These are phyloP conservation scores for Phytophthora constricta DNA, from an alignment of 352 stramenopile species.

Conservation along the genomic window DNA sequence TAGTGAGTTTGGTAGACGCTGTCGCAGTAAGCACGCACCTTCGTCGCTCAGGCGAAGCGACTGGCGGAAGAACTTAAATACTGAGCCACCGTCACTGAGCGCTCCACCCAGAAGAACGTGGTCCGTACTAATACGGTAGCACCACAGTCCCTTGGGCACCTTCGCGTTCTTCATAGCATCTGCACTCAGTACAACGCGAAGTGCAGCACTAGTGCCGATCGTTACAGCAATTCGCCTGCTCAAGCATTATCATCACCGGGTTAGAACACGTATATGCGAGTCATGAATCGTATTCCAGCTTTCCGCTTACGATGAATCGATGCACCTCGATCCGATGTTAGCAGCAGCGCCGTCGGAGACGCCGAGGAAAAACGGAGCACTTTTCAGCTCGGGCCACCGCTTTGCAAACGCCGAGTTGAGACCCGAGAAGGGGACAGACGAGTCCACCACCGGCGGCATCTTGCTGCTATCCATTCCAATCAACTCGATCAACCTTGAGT, in stretches of 20 bases:
- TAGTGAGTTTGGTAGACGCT: no score
- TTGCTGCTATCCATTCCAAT: conserved; percentile 73
- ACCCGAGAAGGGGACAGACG: conserved; percentile 63
- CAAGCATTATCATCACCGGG: neutral
- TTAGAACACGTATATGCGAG: neutral
- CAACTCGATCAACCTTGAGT: conserved; percentile 79
- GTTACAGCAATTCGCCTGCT: conserved; percentile 91
- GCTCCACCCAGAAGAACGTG: conserved; percentile 93
- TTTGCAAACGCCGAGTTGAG: conserved; percentile 60
- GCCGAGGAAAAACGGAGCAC: conserved; percentile 87
- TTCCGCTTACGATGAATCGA: conserved; percentile 62
- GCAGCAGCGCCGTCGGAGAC: conserved; percentile 94
- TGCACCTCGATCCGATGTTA: conserved; percentile 95
- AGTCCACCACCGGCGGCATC: conserved; percentile 76
- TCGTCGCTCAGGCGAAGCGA: conserved; percentile 66
- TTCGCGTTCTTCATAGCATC: conserved; percentile 56
- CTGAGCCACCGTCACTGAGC: conserved; percentile 96
- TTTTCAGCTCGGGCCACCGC: conserved; percentile 77
- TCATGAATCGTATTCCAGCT: neutral
- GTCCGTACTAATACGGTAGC: conserved; percentile 90
- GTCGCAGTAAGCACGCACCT: no score
- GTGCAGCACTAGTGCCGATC: conserved; percentile 94
- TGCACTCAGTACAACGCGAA: conserved; percentile 86
- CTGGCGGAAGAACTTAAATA: conserved; percentile 91
- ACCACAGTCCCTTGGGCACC: conserved; percentile 93